Evolutionary conservation across 805 yeast species (phyloP), one percentile per base, ranked within the genome.

Genomic region (Kuraishia capsulata): DNA sequence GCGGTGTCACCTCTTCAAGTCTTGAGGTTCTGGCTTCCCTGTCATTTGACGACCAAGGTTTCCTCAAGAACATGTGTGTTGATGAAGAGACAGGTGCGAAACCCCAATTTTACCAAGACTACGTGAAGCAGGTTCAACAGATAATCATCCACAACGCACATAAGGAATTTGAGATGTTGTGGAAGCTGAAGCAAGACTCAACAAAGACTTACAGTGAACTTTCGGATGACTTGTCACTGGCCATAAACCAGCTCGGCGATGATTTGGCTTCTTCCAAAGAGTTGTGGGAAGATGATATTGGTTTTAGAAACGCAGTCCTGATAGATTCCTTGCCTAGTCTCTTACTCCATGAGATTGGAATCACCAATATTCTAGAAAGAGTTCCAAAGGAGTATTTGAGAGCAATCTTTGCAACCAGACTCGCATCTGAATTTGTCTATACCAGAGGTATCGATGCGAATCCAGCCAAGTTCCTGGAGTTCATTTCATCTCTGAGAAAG

Each of bases 1-100:
- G 98, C 54, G 98, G 98, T 65, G 98, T 90, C 38, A 90, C 98
- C 2, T 89, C 97, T 2, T 88, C 97, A 2, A 89, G 97, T 2
- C 69, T 86, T 50, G 98, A 90, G 62, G 98, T 90, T 10, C 72
- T 90, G 49, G 96, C 97, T 8, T 90, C 98, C 2, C 75, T 90
- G 43, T 81, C 96, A 3, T 81, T 92, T 54, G 88, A 80, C 52
- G 98, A 90, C 60, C 74, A 71, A 38, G 84, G 78, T 26, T 92
- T 90, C 67, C 72, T 81, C 51, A 62, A 73, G 39, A 65, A 84
- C 55, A 92, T 90, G 87, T 83, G 92, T 57, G 71, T 78, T 36
- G 76, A 76, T 44, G 68, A 69, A n/a, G 47, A 47, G 11, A 60
- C 69, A n/a, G 65, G 69, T 8, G 58, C 57, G 29, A 69, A 71